Evolutionary conservation across 2,329 filamentous ascomycete genomes (phyloP).

Genomic region (Aspergillus sp.): DNA sequence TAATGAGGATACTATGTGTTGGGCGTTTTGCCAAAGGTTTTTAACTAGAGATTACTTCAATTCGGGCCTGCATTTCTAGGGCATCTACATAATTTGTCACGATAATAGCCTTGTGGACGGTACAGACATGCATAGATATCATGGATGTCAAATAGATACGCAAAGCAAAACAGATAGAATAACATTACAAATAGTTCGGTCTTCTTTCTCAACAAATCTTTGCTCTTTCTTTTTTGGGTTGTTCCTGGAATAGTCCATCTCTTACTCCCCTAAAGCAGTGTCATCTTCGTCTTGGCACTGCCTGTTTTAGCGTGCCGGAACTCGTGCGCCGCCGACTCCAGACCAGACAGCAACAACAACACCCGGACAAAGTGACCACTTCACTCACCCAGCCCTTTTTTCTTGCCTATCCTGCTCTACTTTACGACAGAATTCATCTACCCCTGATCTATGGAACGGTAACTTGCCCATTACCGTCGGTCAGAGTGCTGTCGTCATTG

Average conservation of each 20-base stretch:
- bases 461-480: constrained; percentile 9
- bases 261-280: background rate
- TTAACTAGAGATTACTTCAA: no score
- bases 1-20: no score
- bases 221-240: no score
- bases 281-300: background rate
- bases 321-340: constrained; percentile 1
- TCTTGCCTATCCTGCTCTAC: constrained; percentile 3
- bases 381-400: constrained; percentile 1
- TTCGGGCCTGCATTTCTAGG: no score
- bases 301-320: constrained; percentile 2
- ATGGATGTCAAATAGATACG: no score
- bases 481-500: constrained; percentile 1
- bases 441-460: constrained; percentile 21
- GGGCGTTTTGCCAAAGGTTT: no score
- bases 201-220: no score
- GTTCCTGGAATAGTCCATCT: background rate
- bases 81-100: no score
- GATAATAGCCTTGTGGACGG: no score
- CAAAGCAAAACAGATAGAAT: no score
- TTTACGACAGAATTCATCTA: constrained; percentile 1
- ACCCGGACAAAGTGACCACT: background rate
- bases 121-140: no score
- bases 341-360: background rate
- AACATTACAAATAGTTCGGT: no score